These are phyloP conservation scores for Chlorella variabilis DNA, from an alignment of 163 green algal genomes.

Conservation along the genomic window DNA sequence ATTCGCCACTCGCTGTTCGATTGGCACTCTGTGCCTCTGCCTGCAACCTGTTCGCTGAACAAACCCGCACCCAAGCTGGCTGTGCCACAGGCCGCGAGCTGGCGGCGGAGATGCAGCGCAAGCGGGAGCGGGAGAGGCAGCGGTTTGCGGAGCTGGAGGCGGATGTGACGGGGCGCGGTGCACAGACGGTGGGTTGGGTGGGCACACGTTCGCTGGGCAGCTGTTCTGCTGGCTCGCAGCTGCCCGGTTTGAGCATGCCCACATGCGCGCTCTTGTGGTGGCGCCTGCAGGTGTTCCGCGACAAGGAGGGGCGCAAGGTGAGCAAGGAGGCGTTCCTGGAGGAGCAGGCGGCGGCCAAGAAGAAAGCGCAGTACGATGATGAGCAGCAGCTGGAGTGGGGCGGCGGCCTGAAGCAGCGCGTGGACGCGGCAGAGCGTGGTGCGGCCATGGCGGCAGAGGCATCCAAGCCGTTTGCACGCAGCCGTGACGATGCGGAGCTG, in stretches of 20 bases:
- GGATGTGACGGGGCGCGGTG: conserved; percentile 57
- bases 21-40: background rate
- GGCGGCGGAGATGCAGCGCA: conserved; percentile 56
- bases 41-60: too few species aligned
- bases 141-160: conserved; percentile 50
- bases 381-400: conserved; percentile 77
- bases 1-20: too few species aligned
- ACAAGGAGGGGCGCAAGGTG: conserved; percentile 68
- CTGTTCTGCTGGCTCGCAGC: background rate
- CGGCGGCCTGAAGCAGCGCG: conserved; percentile 74
- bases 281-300: conserved; percentile 64
- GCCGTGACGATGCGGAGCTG: conserved; percentile 55
- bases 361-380: conserved; percentile 60
- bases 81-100: conserved; percentile 56
- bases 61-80: too few species aligned
- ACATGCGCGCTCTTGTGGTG: background rate
- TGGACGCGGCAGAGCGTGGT: conserved; percentile 50
- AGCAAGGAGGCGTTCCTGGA: conserved; percentile 69
- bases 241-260: background rate
- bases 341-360: conserved; percentile 50
- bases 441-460: conserved; percentile 60
- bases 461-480: conserved; percentile 73
- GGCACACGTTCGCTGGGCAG: background rate
- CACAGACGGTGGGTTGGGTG: conserved; percentile 58
- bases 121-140: conserved; percentile 60